phyloP scores from a whole-genome alignment of 129 eudicot species.

The Mikania micrantha region DNA sequence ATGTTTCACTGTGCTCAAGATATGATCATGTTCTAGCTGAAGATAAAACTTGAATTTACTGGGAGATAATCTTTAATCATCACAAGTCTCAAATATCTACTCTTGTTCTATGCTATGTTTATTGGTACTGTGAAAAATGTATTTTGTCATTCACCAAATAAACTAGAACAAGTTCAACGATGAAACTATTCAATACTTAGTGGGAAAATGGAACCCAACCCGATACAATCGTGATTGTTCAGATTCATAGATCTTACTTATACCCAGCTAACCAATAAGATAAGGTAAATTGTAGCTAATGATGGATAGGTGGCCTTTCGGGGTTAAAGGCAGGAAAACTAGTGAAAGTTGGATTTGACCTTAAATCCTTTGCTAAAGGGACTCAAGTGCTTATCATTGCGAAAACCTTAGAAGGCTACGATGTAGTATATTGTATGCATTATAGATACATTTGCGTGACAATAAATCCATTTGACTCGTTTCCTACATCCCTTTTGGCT shows the following conservation, averaged over 20 bases:
- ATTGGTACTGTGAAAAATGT: slow-evolving; percentile 60
- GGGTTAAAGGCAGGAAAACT: too few relatives aligned
- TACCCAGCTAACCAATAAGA: slow-evolving; percentile 68
- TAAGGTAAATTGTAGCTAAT: too few relatives aligned
- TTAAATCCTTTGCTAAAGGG: too few relatives aligned
- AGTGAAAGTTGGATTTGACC: too few relatives aligned
- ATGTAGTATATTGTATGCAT: neutral
- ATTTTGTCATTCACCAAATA: slow-evolving; percentile 52
- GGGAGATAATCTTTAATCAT: slow-evolving; percentile 62
- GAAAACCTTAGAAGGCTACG: too few relatives aligned
- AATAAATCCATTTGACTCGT: neutral
- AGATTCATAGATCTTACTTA: slow-evolving; percentile 31
- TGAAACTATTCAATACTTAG: slow-evolving; percentile 50
- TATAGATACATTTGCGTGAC: neutral
- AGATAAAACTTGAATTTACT: slow-evolving; percentile 42
- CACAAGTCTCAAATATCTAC: slow-evolving; percentile 76
- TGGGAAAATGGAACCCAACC: slow-evolving; percentile 49
- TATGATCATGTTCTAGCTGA: slow-evolving; percentile 70
- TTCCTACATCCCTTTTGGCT: neutral
- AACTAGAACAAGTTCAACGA: slow-evolving; percentile 46
- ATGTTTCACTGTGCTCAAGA: slow-evolving; percentile 68
- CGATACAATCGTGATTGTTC: slow-evolving; percentile 9
- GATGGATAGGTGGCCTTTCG: too few relatives aligned
- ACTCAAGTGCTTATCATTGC: too few relatives aligned
- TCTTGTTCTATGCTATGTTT: slow-evolving; percentile 47